Conservation (phyloP, 2,329 filamentous ascomycete species). For the Xylariaceae sp. region DNA sequence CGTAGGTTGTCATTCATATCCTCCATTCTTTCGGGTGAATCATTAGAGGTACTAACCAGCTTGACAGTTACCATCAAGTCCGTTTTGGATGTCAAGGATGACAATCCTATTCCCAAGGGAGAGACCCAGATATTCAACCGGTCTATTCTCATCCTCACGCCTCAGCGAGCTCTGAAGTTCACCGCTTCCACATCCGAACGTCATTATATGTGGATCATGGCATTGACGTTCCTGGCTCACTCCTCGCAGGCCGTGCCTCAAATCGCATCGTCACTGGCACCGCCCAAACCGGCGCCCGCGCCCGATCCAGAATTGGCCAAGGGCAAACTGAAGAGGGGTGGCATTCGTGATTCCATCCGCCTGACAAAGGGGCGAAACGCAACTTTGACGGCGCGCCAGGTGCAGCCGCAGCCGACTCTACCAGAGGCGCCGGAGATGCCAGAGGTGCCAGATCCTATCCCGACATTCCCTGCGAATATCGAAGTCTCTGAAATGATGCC, state of each 20-base stretch:
- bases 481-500: slow-evolving; percentile 29
- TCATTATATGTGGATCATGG: slow-evolving; percentile 92
- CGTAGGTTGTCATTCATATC: slow-evolving; percentile 53
- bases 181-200: slow-evolving; percentile 77
- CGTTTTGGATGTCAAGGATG: slow-evolving; percentile 93
- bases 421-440: slow-evolving; percentile 15
- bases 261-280: slow-evolving; percentile 42
- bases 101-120: slow-evolving; percentile 76
- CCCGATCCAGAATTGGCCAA: slow-evolving; percentile 45
- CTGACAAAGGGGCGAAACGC: slow-evolving; percentile 70
- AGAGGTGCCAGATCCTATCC: slow-evolving; percentile 17
- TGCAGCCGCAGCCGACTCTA: slow-evolving; percentile 9
- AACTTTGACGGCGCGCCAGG: slow-evolving; percentile 33
- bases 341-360: slow-evolving; percentile 83
- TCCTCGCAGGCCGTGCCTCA: slow-evolving; percentile 78
- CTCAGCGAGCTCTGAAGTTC: slow-evolving; percentile 90
- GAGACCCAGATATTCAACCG: slow-evolving; percentile 68
- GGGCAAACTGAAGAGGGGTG: slow-evolving; percentile 44
- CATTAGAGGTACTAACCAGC: slow-evolving; percentile 18
- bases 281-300: slow-evolving; percentile 37
- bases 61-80: slow-evolving; percentile 82
- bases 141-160: slow-evolving; percentile 91
- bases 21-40: slow-evolving; percentile 7
- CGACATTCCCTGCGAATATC: slow-evolving; percentile 25
- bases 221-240: slow-evolving; percentile 89